Percentiles rank a stretch among this genome's conserved stretches.
Conservation (phyloP, 75 land plant species). For the Chamaecyparis obtusa region DNA sequence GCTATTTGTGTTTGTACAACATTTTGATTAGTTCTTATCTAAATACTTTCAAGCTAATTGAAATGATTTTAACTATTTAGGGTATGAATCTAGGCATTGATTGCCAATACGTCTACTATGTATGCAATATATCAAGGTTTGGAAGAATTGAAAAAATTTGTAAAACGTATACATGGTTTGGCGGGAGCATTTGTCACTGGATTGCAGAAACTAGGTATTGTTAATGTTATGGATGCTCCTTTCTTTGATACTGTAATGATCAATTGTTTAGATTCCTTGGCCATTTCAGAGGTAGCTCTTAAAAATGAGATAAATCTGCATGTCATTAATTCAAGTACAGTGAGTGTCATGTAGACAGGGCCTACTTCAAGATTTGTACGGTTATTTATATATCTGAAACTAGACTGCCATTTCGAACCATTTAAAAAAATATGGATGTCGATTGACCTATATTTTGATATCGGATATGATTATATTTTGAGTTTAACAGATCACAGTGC, state of each 20-base stretch:
- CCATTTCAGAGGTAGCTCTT: slow-evolving; percentile 63
- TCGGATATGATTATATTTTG: too few relatives aligned
- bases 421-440: background rate
- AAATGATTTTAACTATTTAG: background rate
- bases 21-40: background rate
- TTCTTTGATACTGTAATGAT: slow-evolving; percentile 99
- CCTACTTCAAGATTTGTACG: background rate
- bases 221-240: slow-evolving; percentile 63
- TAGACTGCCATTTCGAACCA: background rate
- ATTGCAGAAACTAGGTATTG: slow-evolving; percentile 70
- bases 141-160: slow-evolving; percentile 85
- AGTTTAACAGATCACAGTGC: too few relatives aligned
- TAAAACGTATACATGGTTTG: slow-evolving; percentile 86
- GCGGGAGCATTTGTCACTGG: slow-evolving; percentile 78
- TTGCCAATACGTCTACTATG: slow-evolving; percentile 99
- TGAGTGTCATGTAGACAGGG: slow-evolving; percentile 28
- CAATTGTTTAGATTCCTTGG: slow-evolving; percentile 57
- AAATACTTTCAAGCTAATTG: background rate
- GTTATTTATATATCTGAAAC: background rate
- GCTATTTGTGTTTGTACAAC: background rate
- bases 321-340: slow-evolving; percentile 66
- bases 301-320: slow-evolving; percentile 81
- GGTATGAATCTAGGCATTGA: slow-evolving; percentile 64
- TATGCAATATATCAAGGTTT: slow-evolving; percentile 99
- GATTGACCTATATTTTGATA: background rate